Evolutionary conservation across 768 basidiomycete species (phyloP), one percentile per base, ranked within the genome.

Genomic region (Porphyrellus cyaneotinctus): DNA sequence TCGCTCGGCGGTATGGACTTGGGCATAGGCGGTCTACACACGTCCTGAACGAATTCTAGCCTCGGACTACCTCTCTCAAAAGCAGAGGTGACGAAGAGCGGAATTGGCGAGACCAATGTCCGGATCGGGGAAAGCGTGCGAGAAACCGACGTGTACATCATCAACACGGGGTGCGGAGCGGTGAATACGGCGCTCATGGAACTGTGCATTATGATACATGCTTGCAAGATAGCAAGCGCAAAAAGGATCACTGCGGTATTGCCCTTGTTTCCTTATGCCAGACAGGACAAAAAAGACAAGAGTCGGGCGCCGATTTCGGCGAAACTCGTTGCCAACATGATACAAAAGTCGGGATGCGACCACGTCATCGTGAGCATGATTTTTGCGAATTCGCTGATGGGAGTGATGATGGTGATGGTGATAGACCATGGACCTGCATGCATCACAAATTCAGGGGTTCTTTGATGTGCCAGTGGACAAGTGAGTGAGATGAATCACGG

Each of bases 381-480:
- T 39, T 22, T 11, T 45, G 39, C 6, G 39, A 35, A 38, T 38
- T 41, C 9, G 24, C 33, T 20, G 51, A 56, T 23, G 3, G 13
- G 35, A 8, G 18, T 18, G 35, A 56, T 53, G 54, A 61, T 30
- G 32, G 12, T 36, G 38, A 18, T 47, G 42, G 33, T 35, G 51
- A 35, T 26, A 95, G 92, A 98, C 95, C 10, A 97, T 98, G 93
- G 97, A 99, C 74, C 77, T 98, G 53, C 95, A 99, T 68, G 97
- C 97, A 30, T 95, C 93, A 2, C 97, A 99, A 68, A 98, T 99
- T 57, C 97, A 99, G 74, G 97, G 97, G 7, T 99, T 99, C 76
- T 99, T 99, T 71, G 95, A 98, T 71, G 95, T 98, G 39, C 97
- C 97, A 9, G 95, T 97, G 64, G 97, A 99, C 79, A 98, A 99